These are phyloP conservation scores for Ascomycota sp. DNA, from an alignment of 2,329 filamentous ascomycete species.

Conservation along the genomic window DNA sequence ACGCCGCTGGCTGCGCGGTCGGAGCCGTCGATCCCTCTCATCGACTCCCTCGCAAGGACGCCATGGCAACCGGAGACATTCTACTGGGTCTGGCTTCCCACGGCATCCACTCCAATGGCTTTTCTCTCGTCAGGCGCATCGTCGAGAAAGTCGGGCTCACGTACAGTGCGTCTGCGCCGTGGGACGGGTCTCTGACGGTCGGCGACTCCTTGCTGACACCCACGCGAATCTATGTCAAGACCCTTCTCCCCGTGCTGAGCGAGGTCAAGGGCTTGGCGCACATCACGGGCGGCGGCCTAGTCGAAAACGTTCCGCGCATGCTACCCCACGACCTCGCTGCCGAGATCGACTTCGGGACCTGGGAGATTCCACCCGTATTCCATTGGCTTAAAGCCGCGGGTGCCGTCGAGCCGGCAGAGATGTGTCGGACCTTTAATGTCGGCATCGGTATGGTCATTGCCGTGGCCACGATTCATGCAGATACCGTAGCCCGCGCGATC, in stretches of 20 bases:
- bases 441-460: slow-evolving; percentile 88
- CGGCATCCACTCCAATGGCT: slow-evolving; percentile 90
- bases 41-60: slow-evolving; percentile 53
- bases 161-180: slow-evolving; percentile 58
- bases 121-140: slow-evolving; percentile 86
- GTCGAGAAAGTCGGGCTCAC: slow-evolving; percentile 50
- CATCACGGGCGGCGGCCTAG: slow-evolving; percentile 84
- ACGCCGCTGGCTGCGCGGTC: slow-evolving; percentile 76
- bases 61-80: slow-evolving; percentile 67
- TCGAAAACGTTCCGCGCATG: slow-evolving; percentile 91
- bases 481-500: slow-evolving; percentile 38
- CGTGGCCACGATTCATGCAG: slow-evolving; percentile 44
- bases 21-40: slow-evolving; percentile 54
- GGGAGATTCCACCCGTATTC: slow-evolving; percentile 63
- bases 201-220: slow-evolving; percentile 70
- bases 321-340: slow-evolving; percentile 60
- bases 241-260: slow-evolving; percentile 45
- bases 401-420: slow-evolving; percentile 58
- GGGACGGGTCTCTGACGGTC: slow-evolving; percentile 41
- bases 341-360: slow-evolving; percentile 56
- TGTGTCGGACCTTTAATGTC: slow-evolving; percentile 86
- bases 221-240: slow-evolving; percentile 82
- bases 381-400: slow-evolving; percentile 59
- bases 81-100: slow-evolving; percentile 70
- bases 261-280: slow-evolving; percentile 85